Percentiles rank a stretch among this genome's conserved stretches.
phyloP scores from a whole-genome alignment of 176 grass and related monocot species.

The Coix lacrymajobi region DNA sequence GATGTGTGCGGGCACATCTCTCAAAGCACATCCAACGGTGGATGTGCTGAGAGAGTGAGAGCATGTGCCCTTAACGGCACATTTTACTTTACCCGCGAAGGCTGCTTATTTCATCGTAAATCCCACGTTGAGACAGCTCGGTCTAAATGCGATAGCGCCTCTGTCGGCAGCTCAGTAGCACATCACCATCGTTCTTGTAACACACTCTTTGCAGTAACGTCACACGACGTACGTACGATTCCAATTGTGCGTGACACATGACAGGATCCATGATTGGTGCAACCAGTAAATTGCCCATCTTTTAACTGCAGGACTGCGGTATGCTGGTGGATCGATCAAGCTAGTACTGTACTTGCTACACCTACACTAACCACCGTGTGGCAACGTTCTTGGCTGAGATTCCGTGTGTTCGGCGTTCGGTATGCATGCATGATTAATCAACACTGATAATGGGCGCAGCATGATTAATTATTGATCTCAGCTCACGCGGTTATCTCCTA shows the following conservation, averaged over 20 bases:
- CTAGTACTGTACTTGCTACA: neutral
- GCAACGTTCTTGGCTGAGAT: neutral
- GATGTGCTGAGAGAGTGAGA: too few relatives aligned
- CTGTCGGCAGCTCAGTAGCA: neutral
- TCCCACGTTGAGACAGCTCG: conserved; percentile 10
- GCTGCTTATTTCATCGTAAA: neutral
- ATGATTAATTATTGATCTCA: neutral
- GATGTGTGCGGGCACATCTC: too few relatives aligned
- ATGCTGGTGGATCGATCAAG: neutral
- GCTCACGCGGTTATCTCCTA: neutral
- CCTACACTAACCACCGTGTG: too few relatives aligned
- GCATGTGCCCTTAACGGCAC: too few relatives aligned
- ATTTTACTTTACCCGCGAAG: too few relatives aligned
- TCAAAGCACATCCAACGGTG: too few relatives aligned
- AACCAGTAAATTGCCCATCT: neutral
- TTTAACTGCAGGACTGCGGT: neutral
- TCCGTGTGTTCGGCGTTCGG: neutral
- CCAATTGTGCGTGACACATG: neutral
- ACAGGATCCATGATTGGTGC: neutral
- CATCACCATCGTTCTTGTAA: neutral
- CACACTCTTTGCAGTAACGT: too few relatives aligned
- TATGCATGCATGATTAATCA: neutral
- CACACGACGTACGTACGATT: too few relatives aligned
- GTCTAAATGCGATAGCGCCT: neutral
- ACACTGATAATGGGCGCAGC: neutral